Percentiles rank a stretch among this genome's conserved stretches.
These are phyloP conservation scores for Mallotus repandus DNA, from an alignment of 441 rosid genomes.

Conservation along the genomic window DNA sequence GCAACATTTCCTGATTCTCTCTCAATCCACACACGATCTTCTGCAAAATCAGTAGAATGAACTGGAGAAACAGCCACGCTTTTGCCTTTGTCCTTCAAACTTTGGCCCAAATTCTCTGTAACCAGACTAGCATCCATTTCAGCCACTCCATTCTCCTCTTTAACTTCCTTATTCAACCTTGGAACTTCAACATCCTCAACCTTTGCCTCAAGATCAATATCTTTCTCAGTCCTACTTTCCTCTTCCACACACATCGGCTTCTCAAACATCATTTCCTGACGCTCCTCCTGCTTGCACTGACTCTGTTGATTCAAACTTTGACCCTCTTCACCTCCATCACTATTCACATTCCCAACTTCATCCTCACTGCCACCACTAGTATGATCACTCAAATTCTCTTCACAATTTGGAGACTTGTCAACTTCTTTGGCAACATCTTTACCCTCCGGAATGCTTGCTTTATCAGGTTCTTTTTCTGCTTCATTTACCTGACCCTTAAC, in stretches of 20 bases:
- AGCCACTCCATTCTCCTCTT: conserved; percentile 30
- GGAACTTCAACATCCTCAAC: conserved; percentile 38
- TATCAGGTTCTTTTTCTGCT: conserved; percentile 27
- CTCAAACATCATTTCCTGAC: conserved; percentile 25
- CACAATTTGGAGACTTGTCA: conserved; percentile 32
- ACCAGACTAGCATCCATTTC: conserved; percentile 28
- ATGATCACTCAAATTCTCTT: conserved; percentile 27
- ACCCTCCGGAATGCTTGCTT: conserved; percentile 26
- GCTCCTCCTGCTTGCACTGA: conserved; percentile 34
- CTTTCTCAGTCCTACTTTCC: conserved; percentile 34
- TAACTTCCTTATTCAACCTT: conserved; percentile 35
- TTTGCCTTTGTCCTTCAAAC: conserved; percentile 68
- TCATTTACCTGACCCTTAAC: conserved; percentile 28
- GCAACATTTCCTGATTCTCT: conserved; percentile 39
- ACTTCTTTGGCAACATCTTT: conserved; percentile 35
- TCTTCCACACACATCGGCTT: conserved; percentile 33
- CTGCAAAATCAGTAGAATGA: conserved; percentile 34
- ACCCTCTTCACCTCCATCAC: conserved; percentile 31
- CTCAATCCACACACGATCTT: conserved; percentile 43
- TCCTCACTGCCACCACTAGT: conserved; percentile 32
- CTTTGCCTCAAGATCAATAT: conserved; percentile 45
- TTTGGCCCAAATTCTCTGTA: conserved; percentile 35
- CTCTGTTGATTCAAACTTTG: conserved; percentile 31
- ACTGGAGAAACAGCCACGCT: conserved; percentile 46
- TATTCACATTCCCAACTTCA: conserved; percentile 36